Conservation (phyloP, 1,284 basidiomycete genomes). For the Boletus semigastroideus region DNA sequence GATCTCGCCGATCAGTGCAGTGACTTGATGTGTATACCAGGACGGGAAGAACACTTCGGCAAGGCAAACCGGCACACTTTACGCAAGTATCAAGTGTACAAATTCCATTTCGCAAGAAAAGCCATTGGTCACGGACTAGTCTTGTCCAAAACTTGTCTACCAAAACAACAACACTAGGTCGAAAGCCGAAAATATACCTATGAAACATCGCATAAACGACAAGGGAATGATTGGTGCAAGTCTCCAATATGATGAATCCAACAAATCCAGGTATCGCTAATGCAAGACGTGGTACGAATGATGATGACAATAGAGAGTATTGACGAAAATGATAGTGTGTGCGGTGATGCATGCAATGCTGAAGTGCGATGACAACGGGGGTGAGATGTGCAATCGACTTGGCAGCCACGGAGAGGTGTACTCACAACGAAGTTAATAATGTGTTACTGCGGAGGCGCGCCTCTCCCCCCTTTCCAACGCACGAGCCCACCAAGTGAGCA, state of each 20-base stretch:
- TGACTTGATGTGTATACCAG: neutral
- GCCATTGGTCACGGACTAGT: neutral
- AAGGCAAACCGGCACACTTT: neutral
- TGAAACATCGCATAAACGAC: constrained; percentile 15
- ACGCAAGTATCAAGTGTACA: neutral
- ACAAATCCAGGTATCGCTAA: constrained; percentile 1
- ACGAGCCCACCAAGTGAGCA: neutral
- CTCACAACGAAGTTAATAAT: constrained; percentile 27
- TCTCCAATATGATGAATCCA: constrained; percentile 2
- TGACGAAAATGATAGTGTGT: constrained; percentile 4
- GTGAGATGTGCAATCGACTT: constrained; percentile 10
- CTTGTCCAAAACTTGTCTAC: constrained; percentile 7
- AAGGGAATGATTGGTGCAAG: neutral
- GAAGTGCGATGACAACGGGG: neutral
- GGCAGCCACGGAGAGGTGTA: neutral
- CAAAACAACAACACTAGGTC: constrained; percentile 23
- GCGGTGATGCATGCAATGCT: constrained; percentile 14
- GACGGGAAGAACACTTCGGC: neutral
- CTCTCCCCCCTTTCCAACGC: neutral
- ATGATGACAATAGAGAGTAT: neutral
- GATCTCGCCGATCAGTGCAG: too few species aligned
- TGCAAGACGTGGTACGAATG: constrained; percentile 5
- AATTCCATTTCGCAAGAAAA: neutral
- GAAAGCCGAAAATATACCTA: constrained; percentile 22
- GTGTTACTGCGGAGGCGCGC: neutral